Base-by-base conservation (phyloP, 345 rosid genomes). In the Rubroshorea leprosula region DNA sequence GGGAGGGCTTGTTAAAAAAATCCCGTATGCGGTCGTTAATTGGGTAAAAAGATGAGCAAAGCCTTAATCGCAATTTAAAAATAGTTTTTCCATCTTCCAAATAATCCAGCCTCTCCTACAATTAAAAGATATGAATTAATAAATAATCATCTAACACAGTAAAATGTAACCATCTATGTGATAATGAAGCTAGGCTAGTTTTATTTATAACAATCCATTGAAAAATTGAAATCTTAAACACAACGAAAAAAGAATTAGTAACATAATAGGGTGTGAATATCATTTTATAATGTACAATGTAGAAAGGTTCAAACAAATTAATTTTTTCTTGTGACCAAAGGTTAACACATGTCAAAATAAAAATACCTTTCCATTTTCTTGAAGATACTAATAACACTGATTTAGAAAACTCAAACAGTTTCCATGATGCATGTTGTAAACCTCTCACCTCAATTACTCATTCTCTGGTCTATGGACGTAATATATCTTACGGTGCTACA, bases 71-170 rank as follows among this genome's bases (percentile, higher is more conserved):
- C 79, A 89, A 75, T 75, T 76, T 87, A 58, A 87, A 93, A 62
- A 87, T 70, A 72, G 68, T 84, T 67, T 89, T 93, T 62, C 97
- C 97, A 76, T 93, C 99, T 83, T 93, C 99, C 85, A 89, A 67
- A 69, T 85, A 93, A 70, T 93, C 96, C 72, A 89, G 69, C 76
- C 97, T 83, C 76, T 93, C 97, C 99, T 93, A 76, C 57, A 78
- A 65, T 57, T 10, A 19, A 41, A 61, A 25, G 55, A 59, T 26
- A 60, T 23, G 23, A 35, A 35, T 35, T 35, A 35, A 35, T 13
- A 35, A 13, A 8, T 35, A 8, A 35, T 35, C 41, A 35, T 6
- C 41, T 35, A 13, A 6, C 41, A 35, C 12, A n/a, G 41, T 35
- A 13, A 35, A 35, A 35, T 6, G 41, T 13, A 10, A 2, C 1